Percentiles rank a stretch among this genome's conserved stretches.
Conservation (phyloP, 371 early-diverging fungal genomes). For the Apophysomyces ossiformis region DNA sequence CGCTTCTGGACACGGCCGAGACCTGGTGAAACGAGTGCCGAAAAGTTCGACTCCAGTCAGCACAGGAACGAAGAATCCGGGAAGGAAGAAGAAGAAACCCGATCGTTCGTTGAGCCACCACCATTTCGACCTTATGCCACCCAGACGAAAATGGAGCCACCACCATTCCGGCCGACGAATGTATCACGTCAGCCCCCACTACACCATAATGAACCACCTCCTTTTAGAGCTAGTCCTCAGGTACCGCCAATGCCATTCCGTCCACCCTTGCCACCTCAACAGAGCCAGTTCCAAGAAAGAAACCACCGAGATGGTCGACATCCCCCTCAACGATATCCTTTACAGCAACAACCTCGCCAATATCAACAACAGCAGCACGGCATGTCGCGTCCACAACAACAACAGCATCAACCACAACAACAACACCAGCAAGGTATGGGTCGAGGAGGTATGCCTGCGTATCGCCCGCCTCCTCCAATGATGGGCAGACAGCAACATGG, state of each 20-base stretch:
- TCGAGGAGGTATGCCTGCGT: slow-evolving; percentile 12
- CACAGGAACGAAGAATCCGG: slow-evolving; percentile 56
- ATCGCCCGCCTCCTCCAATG: slow-evolving; percentile 18
- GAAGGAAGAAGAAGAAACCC: slow-evolving; percentile 46
- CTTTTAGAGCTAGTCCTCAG: slow-evolving; percentile 32
- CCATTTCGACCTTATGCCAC: slow-evolving; percentile 52
- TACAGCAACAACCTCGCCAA: slow-evolving; percentile 13
- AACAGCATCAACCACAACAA: slow-evolving; percentile 16
- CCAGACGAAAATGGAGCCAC: slow-evolving; percentile 44
- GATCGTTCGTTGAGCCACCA: slow-evolving; percentile 45
- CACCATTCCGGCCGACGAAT: slow-evolving; percentile 41
- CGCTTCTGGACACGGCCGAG: slow-evolving; percentile 99
- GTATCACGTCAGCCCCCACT: slow-evolving; percentile 29
- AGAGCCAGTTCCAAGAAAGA: slow-evolving; percentile 8
- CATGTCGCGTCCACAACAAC: slow-evolving; percentile 13
- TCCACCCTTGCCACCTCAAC: slow-evolving; percentile 14
- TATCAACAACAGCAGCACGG: slow-evolving; percentile 17
- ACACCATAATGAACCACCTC: slow-evolving; percentile 34
- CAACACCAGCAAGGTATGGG: slow-evolving; percentile 10
- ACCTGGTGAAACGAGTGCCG: slow-evolving; percentile 82
- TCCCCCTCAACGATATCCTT: neutral
- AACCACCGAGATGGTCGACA: neutral
- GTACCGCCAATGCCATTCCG: slow-evolving; percentile 15
- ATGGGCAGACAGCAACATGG: slow-evolving; percentile 5
- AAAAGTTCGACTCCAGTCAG: slow-evolving; percentile 65